phyloP scores from a whole-genome alignment of 495 filamentous ascomycete genomes.

The Melanomma pulvis-pyrius region DNA sequence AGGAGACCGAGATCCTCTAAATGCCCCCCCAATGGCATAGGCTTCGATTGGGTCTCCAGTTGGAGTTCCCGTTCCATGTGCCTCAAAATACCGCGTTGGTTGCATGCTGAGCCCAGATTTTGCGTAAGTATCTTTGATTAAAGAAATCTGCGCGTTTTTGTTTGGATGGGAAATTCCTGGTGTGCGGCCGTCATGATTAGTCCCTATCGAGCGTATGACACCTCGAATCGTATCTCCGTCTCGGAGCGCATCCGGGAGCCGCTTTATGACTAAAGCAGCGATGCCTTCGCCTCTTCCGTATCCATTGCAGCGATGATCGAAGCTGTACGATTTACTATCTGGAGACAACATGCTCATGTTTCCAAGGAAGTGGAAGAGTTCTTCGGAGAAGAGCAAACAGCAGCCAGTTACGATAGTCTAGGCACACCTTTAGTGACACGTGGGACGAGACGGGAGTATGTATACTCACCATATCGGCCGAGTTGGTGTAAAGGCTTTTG shows the following conservation, averaged over 20 bases:
- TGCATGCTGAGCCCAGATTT: neutral
- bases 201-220: constrained; percentile 45
- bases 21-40: constrained; percentile 54
- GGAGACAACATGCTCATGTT: neutral
- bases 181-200: constrained; percentile 36
- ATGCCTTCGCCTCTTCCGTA: constrained; percentile 20
- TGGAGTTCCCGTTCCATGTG: constrained; percentile 10
- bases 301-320: constrained; percentile 1
- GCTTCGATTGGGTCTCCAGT: constrained; percentile 62
- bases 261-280: constrained; percentile 47
- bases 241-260: constrained; percentile 44
- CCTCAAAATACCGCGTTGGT: constrained; percentile 10
- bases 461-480: neutral
- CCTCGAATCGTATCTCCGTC: constrained; percentile 53
- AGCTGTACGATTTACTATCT: constrained; percentile 17
- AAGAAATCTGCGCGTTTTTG: neutral
- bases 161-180: constrained; percentile 12
- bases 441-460: too few relatives aligned
- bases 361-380: neutral
- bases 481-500: neutral
- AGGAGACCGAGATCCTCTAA: constrained; percentile 42
- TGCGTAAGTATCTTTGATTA: constrained; percentile 7
- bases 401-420: neutral
- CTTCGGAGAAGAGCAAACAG: neutral
- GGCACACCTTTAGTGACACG: too few relatives aligned